phyloP scores from a whole-genome alignment of 2,329 filamentous ascomycete species.

The Balansia obtecta region DNA sequence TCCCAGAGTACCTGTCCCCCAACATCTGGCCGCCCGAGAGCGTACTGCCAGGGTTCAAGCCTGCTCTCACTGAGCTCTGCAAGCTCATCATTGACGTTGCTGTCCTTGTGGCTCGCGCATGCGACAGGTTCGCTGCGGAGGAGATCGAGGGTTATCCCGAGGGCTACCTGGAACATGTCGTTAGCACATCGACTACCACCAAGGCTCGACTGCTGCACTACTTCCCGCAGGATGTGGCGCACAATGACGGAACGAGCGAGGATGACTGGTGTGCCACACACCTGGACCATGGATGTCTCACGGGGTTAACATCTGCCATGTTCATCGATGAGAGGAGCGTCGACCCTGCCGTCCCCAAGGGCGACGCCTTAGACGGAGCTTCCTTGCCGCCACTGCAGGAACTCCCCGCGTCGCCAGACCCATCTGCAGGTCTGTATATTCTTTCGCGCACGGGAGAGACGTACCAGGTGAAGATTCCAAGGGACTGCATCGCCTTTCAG shows the following conservation, averaged over 20 bases:
- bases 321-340: slow-evolving; percentile 67
- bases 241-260: slow-evolving; percentile 31
- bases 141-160: slow-evolving; percentile 66
- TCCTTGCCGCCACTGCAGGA: slow-evolving; percentile 49
- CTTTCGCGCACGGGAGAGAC: slow-evolving; percentile 69
- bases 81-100: slow-evolving; percentile 79
- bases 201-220: slow-evolving; percentile 92
- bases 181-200: slow-evolving; percentile 72
- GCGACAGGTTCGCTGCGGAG: slow-evolving; percentile 70
- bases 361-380: slow-evolving; percentile 11
- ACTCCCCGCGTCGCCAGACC: slow-evolving; percentile 65
- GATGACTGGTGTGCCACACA: slow-evolving; percentile 94
- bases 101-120: slow-evolving; percentile 77
- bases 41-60: slow-evolving; percentile 62
- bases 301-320: slow-evolving; percentile 89
- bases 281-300: slow-evolving; percentile 86
- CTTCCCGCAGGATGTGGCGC: slow-evolving; percentile 48
- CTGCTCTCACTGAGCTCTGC: slow-evolving; percentile 64
- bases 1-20: slow-evolving; percentile 78
- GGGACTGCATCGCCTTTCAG: slow-evolving; percentile 89
- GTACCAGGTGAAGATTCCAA: slow-evolving; percentile 85
- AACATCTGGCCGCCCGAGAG: slow-evolving; percentile 74
- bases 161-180: slow-evolving; percentile 78
- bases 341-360: slow-evolving; percentile 21
- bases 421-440: slow-evolving; percentile 84